A percentile compares a stretch with the other conserved stretches of the same genome.
Evolutionary conservation across 139 green algal genomes (phyloP).

Genomic region (Limnomonas spitsbergensis): DNA sequence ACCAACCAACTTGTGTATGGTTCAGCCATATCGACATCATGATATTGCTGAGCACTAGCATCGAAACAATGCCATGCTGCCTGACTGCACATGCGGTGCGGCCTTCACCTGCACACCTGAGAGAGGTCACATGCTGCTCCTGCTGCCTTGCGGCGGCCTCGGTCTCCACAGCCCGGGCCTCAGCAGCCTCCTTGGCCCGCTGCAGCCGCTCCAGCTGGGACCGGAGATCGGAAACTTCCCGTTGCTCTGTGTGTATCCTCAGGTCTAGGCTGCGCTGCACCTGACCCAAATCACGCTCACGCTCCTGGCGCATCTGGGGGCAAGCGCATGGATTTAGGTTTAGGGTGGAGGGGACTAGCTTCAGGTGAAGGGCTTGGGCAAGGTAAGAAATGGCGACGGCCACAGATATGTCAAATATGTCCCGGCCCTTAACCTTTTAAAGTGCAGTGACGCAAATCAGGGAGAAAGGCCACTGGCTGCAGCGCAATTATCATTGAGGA

Average conservation of each 20-base stretch:
- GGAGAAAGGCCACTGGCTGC: not conserved
- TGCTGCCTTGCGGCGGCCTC: constrained; percentile 14
- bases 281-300: constrained; percentile 7
- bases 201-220: constrained; percentile 14
- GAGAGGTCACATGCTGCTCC: constrained; percentile 19
- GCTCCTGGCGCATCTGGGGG: not conserved
- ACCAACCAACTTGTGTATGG: no score
- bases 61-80: not conserved
- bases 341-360: not conserved
- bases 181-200: constrained; percentile 13
- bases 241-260: not conserved
- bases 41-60: not conserved
- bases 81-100: not conserved
- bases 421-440: not conserved
- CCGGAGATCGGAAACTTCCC: constrained; percentile 13
- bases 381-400: not conserved
- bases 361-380: not conserved
- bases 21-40: no score
- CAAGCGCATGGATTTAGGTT: not conserved
- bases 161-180: constrained; percentile 24
- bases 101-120: constrained; percentile 16
- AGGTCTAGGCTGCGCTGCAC: not conserved
- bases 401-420: not conserved
- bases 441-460: not conserved
- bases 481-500: not conserved